phyloP scores from a whole-genome alignment of 352 stramenopile species.

The Phytopythium oedochilum region DNA sequence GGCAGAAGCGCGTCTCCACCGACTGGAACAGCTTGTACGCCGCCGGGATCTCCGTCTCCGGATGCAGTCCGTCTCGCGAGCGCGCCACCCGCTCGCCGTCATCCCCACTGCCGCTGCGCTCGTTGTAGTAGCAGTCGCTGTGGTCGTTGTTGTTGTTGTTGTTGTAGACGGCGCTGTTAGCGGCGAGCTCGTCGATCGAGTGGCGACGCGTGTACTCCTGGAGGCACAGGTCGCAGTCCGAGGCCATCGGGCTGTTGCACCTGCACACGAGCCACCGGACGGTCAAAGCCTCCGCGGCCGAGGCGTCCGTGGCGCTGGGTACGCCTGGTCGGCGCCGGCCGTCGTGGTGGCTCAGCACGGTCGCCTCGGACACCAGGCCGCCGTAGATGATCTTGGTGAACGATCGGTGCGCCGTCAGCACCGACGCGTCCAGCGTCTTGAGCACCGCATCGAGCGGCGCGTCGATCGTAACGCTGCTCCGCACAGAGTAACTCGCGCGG shows the following conservation, averaged over 20 bases:
- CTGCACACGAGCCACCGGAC: constrained; percentile 72
- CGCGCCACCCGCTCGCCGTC: background rate
- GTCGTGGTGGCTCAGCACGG: constrained; percentile 62
- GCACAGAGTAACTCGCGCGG: constrained; percentile 33
- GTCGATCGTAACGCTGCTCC: constrained; percentile 47
- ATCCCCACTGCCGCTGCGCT: background rate
- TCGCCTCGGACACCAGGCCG: constrained; percentile 60
- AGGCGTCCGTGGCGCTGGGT: constrained; percentile 1
- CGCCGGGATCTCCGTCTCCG: constrained; percentile 24
- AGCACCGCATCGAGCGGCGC: constrained; percentile 53
- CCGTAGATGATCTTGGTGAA: constrained; percentile 79
- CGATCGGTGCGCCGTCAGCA: constrained; percentile 50
- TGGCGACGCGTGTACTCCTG: constrained; percentile 65
- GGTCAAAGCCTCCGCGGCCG: constrained; percentile 38
- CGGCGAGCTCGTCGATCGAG: constrained; percentile 41
- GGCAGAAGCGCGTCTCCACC: constrained; percentile 60
- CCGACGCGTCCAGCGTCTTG: constrained; percentile 52
- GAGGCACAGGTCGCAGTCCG: constrained; percentile 69
- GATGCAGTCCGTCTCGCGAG: constrained; percentile 11
- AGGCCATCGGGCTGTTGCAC: constrained; percentile 56
- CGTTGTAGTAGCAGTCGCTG: constrained; percentile 7
- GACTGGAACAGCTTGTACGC: constrained; percentile 75
- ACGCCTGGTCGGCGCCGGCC: constrained; percentile 5
- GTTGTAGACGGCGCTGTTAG: constrained; percentile 20
- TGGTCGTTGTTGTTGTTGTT: constrained; percentile 37